These are phyloP conservation scores for Silene coronaria DNA, from an alignment of 179 eudicot species.

Conservation along the genomic window DNA sequence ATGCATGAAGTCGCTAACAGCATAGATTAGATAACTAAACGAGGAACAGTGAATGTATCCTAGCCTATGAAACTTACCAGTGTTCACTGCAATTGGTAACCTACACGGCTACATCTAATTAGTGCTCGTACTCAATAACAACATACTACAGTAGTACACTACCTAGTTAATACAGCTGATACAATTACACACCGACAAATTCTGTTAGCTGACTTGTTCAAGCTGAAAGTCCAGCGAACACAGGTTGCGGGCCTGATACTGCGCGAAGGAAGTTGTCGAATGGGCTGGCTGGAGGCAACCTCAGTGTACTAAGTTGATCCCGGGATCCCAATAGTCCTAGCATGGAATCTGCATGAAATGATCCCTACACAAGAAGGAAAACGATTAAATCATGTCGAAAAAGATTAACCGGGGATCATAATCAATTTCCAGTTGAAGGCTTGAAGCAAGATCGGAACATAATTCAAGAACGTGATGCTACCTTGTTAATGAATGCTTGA, in stretches of 20 bases:
- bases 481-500: constrained; percentile 37
- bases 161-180: background rate
- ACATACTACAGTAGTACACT: constrained; percentile 21
- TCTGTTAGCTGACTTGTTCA: constrained; percentile 14
- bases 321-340: constrained; percentile 22
- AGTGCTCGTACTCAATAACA: background rate
- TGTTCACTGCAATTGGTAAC: constrained; percentile 8
- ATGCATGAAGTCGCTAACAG: background rate
- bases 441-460: background rate
- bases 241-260: constrained; percentile 34
- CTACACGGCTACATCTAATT: constrained; percentile 18
- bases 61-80: constrained; percentile 8
- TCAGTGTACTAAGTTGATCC: constrained; percentile 52
- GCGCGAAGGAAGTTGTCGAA: constrained; percentile 92
- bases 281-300: constrained; percentile 98
- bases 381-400: background rate
- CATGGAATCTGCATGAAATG: constrained; percentile 25
- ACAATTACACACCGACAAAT: background rate
- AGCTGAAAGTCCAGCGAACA: constrained; percentile 21
- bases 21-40: constrained; percentile 4
- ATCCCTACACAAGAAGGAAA: constrained; percentile 29
- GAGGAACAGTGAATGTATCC: constrained; percentile 9
- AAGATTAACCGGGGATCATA: background rate
- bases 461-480: constrained; percentile 22
- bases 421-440: background rate